Evolutionary conservation across 2,329 filamentous ascomycete genomes (phyloP).

Genomic region (Coniochaeta sp.): DNA sequence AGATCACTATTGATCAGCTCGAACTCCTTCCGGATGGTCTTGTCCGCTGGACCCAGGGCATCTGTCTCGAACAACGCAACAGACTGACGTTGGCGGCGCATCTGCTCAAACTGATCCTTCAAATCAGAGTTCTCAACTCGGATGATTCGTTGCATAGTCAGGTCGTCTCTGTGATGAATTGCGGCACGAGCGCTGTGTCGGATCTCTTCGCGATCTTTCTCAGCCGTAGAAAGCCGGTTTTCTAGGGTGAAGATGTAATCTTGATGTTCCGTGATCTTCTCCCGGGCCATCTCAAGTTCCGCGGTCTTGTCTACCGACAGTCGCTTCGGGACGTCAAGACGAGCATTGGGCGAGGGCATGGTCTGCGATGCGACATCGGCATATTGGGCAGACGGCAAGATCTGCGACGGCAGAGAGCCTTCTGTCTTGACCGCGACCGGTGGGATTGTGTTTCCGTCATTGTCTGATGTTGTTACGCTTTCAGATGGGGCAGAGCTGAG

Average conservation of each 20-base stretch:
- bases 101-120: neutral
- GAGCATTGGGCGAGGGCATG: neutral
- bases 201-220: slow-evolving; percentile 2
- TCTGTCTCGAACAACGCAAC: neutral
- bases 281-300: neutral
- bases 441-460: neutral
- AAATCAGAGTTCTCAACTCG: slow-evolving; percentile 2
- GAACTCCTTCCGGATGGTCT: neutral
- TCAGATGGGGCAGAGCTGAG: neutral
- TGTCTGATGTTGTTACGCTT: neutral
- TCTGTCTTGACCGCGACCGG: neutral
- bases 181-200: slow-evolving; percentile 1
- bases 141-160: neutral
- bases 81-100: neutral
- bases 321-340: neutral
- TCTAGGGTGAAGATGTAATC: slow-evolving; percentile 6
- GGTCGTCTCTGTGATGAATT: slow-evolving; percentile 1
- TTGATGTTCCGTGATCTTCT: neutral
- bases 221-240: slow-evolving; percentile 3
- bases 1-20: neutral
- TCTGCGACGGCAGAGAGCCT: neutral
- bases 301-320: slow-evolving; percentile 1
- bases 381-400: neutral
- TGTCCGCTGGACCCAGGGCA: neutral
- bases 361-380: neutral